Evolutionary conservation across 2,329 filamentous ascomycete species (phyloP).

Genomic region (Hypoxylon sp.): DNA sequence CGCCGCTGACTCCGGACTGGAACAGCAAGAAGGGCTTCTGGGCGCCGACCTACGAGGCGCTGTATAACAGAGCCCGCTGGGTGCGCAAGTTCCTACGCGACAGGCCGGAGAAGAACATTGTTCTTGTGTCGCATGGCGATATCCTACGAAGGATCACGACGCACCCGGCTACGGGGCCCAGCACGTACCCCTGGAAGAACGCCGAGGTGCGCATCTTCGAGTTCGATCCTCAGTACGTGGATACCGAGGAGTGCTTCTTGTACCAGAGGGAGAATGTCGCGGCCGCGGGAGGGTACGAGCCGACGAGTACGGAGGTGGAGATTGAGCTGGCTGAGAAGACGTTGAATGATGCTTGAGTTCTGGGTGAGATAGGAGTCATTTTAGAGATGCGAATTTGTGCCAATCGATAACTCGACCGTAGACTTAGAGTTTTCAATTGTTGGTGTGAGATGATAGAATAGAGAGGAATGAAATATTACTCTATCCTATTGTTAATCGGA

Average conservation of each 20-base stretch:
- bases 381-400: neutral
- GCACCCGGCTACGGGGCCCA: conserved; percentile 25
- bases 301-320: conserved; percentile 46
- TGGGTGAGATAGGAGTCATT: neutral
- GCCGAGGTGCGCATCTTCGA: conserved; percentile 47
- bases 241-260: conserved; percentile 46
- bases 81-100: conserved; percentile 50
- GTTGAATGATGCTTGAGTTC: conserved; percentile 15
- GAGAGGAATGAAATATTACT: neutral
- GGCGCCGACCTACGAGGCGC: conserved; percentile 37
- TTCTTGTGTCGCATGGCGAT: conserved; percentile 53
- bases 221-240: conserved; percentile 44
- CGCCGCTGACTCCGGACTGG: conserved; percentile 48
- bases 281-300: conserved; percentile 46
- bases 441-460: conserved; percentile 20
- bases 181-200: conserved; percentile 44
- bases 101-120: conserved; percentile 50
- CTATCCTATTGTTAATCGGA: neutral
- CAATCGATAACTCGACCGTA: neutral
- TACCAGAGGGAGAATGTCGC: conserved; percentile 45
- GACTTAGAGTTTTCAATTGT: neutral
- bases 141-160: conserved; percentile 47
- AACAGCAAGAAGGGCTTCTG: conserved; percentile 52
- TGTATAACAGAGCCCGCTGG: conserved; percentile 46
- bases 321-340: conserved; percentile 38